Base-by-base conservation (phyloP, 2,329 filamentous ascomycete genomes). In the Botryosphaeria dothidea region DNA sequence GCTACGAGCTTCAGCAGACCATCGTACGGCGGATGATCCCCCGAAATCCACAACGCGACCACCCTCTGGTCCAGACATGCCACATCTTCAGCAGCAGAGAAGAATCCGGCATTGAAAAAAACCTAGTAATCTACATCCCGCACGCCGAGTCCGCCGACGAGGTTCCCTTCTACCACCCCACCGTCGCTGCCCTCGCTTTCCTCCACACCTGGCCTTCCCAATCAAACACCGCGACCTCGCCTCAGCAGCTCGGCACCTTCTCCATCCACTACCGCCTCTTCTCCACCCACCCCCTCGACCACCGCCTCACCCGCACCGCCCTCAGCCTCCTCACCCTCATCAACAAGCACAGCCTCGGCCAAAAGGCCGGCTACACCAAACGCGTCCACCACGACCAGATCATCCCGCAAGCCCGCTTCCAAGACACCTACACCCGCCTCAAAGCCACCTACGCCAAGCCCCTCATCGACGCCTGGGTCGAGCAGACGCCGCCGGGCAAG, bases 141-240 rank as follows among this genome's bases (percentile, higher is more conserved):
- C 93, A 97, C 76, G 83, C 87, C 8, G 75, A 83, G 34, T 80
- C 80, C 1, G 79, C 84, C 11, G 82, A 85, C 15, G 85, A 90
- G 2, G 84, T 95, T 67, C 94, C 94, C 0, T 97, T 91, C 78
- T 98, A 97, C 77, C 93, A 97, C 73, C 94, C 94, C 23, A 83
- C 85, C 61, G 89, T 96, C 23, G 84, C 83, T 60, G 87, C 86
- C 13, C 83, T 97, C 25, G 92, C 89, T 4, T 93, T 95, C 69
- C 79, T 93, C 7, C 92, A 96, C 76, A 85, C 86, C 38, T 91
- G 86, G 84, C 74, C 83, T 60, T 38, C 75, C 38, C 9, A 51
- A 41, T 38, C 27, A 67, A 8, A 15, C 52, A 41, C 58, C 17
- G 51, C 67, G 21, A 58, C 65, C 54, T 68, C 56, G 11, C n/a